Evolutionary conservation across 129 eudicot genomes (phyloP), one percentile per base, ranked within the genome.

Genomic region (Gnaphalium uliginosum): DNA sequence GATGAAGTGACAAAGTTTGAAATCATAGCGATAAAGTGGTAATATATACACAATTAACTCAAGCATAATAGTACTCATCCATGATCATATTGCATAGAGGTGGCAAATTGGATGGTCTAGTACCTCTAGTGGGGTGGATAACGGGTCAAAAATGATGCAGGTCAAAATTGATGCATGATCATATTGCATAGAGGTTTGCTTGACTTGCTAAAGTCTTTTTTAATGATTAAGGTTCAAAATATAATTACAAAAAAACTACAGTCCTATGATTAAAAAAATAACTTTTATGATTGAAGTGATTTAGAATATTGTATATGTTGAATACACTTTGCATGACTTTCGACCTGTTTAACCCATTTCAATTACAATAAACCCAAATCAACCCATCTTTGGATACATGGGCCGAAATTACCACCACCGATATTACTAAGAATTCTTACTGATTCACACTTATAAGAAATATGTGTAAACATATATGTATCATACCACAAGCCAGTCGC

Each of bases 401-500:
- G 43, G 57, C 35, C 57, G 0, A 73, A 60, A 60, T 8, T 26
- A 33, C 4, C 59, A 37, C 68, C n/a, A 18, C 54, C 5, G 22
- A 19, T 22, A 56, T 56, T 56, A 14, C 26, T 56, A 56, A 56
- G 14, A 5, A 66, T n/a, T 35, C 5, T 66, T 35, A 35, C 5
- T 19, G 50, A 66, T 66, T 66, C 71, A 60, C 66, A 13, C 17
- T 25, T 46, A 69, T 57, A 60, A 62, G 41, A 46, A 22, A 61
- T 6, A 64, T 32, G 14, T 39, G 29, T 24, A 14, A 27, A 71
- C 23, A 4, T n/a, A 63, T 19, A 51, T 24, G 15, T 74, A 35
- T 46, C 93, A 41, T 92, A 89, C 98, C 98, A 73, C 98, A 93
- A 50, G 98, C 98, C 79, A 93, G 75, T 72, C 98, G 82, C 53